Evolutionary conservation across 345 rosid species (phyloP), one percentile per base, ranked within the genome.

Genomic region (Reutealis trisperma): DNA sequence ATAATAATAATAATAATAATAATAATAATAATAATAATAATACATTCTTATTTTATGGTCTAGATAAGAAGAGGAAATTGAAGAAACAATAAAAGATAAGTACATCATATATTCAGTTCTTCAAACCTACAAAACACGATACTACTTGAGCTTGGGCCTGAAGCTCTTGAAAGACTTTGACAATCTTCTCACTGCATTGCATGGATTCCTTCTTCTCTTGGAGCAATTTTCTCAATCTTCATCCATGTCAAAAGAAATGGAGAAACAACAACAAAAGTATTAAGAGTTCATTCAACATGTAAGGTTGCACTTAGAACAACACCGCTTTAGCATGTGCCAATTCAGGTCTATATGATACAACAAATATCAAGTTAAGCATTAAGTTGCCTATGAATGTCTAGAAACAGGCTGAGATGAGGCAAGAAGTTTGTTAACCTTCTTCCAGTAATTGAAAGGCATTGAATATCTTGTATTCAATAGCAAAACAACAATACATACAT

Each of bases 91-190:
- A 44, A 30, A 18, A 41, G 24, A 65, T 4, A 42, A 45, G 19
- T 30, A 16, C 59, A 47, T 49, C 18, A 15, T 71, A 62, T 24
- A 21, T 72, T 84, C 84, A 93, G 57, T 86, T 86, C 87, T 95
- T 91, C 73, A 90, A 85, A 3, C 93, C 91, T 7, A 89, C 91
- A 87, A 95, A 95, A 86, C 99, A 95, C 68, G 93, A 78, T 67
- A 96, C 97, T 77, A 95, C 96, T 89, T 95, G 96, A n/a, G 99
- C 98, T 83, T 90, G 91, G 42, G 96, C 96, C 77, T 93, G 97
- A 71, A 93, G 92, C 87, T 96, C 98, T 83, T 92, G 92, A 85
- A 93, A 86, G 70, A 90, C 91, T 88, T 93, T 90, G 7, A 92
- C 90, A 58, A 93, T 80, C 81, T 86, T 88, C 81, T 91, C 94